phyloP scores from a whole-genome alignment of 2,329 filamentous ascomycete genomes.

The Tolypocladium capitatum region DNA sequence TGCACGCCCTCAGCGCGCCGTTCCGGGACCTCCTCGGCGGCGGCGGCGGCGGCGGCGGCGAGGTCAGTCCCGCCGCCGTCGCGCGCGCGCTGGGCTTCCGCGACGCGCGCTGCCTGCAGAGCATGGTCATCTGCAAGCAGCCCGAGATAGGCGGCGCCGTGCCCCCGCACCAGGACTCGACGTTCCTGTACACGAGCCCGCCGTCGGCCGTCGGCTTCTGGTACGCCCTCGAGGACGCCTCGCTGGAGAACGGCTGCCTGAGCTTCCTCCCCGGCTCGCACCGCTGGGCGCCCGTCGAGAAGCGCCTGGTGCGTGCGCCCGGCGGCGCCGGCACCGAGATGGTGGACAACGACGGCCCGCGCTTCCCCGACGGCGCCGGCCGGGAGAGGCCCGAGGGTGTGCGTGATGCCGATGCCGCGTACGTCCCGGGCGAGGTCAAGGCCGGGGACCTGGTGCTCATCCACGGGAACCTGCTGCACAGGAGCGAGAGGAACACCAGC shows the following conservation, averaged over 20 bases:
- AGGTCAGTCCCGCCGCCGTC: slow-evolving; percentile 41
- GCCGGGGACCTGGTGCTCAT: slow-evolving; percentile 85
- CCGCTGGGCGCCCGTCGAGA: slow-evolving; percentile 52
- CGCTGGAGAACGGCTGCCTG: slow-evolving; percentile 73
- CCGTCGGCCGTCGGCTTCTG: slow-evolving; percentile 90
- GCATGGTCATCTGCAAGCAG: slow-evolving; percentile 98
- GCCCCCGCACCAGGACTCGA: slow-evolving; percentile 81
- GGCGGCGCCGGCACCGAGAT: slow-evolving; percentile 51
- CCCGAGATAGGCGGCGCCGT: slow-evolving; percentile 90
- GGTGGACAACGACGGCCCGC: slow-evolving; percentile 51
- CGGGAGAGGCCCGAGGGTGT: slow-evolving; percentile 21
- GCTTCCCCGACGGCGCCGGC: slow-evolving; percentile 42
- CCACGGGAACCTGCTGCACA: slow-evolving; percentile 89
- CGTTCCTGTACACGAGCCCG: slow-evolving; percentile 81
- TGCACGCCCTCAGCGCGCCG: slow-evolving; percentile 55
- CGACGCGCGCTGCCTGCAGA: slow-evolving; percentile 72
- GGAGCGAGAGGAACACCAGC: slow-evolving; percentile 87
- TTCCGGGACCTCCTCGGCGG: slow-evolving; percentile 49
- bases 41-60: slow-evolving; percentile 18
- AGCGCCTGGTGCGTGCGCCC: slow-evolving; percentile 59
- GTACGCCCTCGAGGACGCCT: slow-evolving; percentile 93
- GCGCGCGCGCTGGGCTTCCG: slow-evolving; percentile 58
- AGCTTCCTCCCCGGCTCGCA: slow-evolving; percentile 79
- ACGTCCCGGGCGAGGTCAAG: slow-evolving; percentile 76
- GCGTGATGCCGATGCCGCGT: slow-evolving; percentile 33